Evolutionary conservation across 768 basidiomycete genomes (phyloP), one percentile per base, ranked within the genome.

Genomic region (Artomyces pyxidatus): DNA sequence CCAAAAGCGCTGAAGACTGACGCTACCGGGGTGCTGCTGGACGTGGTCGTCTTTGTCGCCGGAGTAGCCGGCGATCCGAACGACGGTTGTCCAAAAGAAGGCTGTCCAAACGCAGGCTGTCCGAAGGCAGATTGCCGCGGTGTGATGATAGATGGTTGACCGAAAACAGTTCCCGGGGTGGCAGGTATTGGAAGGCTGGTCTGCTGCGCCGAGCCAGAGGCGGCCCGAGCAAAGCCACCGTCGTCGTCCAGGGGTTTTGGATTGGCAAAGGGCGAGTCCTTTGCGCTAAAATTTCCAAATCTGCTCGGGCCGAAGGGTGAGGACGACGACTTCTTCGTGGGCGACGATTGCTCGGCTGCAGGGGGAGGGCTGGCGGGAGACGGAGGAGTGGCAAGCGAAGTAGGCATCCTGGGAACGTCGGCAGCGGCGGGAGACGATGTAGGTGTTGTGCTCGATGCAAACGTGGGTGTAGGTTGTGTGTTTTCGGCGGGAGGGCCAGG

Each of bases 1-100:
- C 57, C 60, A 52, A 63, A 67, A 1, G 61, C 61, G n/a, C 70
- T 65, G 47, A 77, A 78, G 8, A 71, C 73, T 21, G 68, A 67
- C 0, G 57, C 51, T 11, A 62, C 49, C 7, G 61, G 53, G 14
- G 59, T 55, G 14, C 66, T 59, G 25, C 61, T 51, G 11, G 61
- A 54, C 47, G 53, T 28, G 1, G 57, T 50, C 12, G 61, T 37
- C n/a, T 59, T 39, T 21, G 55, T 28, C 3, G 60, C 28, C 1
- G 54, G 46, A 16, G 50, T 55, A 19, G 63, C 53, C 3, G 61
- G 57, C 45, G 54, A 21, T 14, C 65, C 65, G 28, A 68, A 67
- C 3, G 58, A 41, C 27, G 29, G 40, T 42, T 69, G 65, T 2
- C 71, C 69, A 51, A 76, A 75, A 3, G 65, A 53, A 7, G 70